Base-by-base conservation (phyloP, 2,329 filamentous ascomycete species). In the Fusarium sp. region DNA sequence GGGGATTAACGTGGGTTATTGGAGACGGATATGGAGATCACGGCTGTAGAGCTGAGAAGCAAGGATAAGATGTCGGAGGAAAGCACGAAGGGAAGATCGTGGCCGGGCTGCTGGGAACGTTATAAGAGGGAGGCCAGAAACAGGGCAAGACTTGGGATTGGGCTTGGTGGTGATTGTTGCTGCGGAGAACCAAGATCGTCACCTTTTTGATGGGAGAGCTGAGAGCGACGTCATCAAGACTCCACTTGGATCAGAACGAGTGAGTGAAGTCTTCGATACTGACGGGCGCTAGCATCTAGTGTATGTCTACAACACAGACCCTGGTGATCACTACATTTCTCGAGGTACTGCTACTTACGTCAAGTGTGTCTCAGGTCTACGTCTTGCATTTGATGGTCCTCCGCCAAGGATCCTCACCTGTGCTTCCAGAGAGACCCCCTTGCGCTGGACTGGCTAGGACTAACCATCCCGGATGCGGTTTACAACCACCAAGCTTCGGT, bases 101-200 rank as follows among this genome's bases (percentile, higher is more conserved):
- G 53, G 56, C 62, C 61, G 73, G 71, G 73, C 61, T 42, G 69
- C 55, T 61, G 69, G 70, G 69, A 71, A 66, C 50, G 73, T 75
- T 75, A 72, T 75, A 75, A 73, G 71, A 72, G 46, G 41, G 61
- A 70, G 56, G 60, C 57, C 59, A 57, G 63, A 72, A 66, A 68
- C 68, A 58, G 61, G 68, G 68, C 64, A 66, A 62, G 46, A 56
- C 41, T 56, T 64, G 44, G 57, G 33, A 43, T 41, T 41, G 59
- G 50, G 39, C 47, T 63, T 60, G 68, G 67, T 65, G 50, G 59
- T 74, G 72, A 61, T 70, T 72, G 73, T 69, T 74, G 72, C 73
- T 74, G 73, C 61, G 73, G 72, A 75, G 73, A 73, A 72, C 61
- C 61, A 66, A 72, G 73, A 75, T 75, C 70, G 72, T 74, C 73